These are phyloP conservation scores for Teunomyces barrocoloradensis DNA, from an alignment of 805 yeast species.

Conservation along the genomic window DNA sequence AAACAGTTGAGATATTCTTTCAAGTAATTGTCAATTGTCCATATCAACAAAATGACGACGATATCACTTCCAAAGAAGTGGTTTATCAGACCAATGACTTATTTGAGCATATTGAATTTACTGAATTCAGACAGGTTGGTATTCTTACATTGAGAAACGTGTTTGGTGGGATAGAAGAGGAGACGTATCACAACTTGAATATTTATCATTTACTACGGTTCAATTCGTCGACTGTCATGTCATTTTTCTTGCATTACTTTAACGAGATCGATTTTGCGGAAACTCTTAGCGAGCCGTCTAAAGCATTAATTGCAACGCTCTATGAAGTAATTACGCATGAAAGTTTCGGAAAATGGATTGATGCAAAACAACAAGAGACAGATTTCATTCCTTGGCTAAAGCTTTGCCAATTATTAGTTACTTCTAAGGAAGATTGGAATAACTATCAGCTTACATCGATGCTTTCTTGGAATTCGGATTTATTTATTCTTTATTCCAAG, in stretches of 20 bases:
- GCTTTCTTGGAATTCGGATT: conserved; percentile 40
- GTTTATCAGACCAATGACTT: background rate
- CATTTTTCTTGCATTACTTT: conserved; percentile 5
- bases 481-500: conserved; percentile 19
- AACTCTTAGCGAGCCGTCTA: background rate
- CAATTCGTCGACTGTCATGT: conserved; percentile 1
- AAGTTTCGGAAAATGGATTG: conserved; percentile 12
- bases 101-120: background rate
- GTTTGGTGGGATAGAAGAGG: background rate
- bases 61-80: background rate
- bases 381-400: conserved; percentile 15
- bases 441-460: conserved; percentile 35
- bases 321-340: conserved; percentile 11
- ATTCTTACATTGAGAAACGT: background rate
- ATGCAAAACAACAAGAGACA: background rate
- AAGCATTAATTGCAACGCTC: conserved; percentile 3
- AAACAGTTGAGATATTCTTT: conserved; percentile 17
- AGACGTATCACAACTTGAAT: conserved; percentile 6
- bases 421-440: conserved; percentile 42
- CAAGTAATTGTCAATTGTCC: conserved; percentile 24
- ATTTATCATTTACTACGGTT: conserved; percentile 6
- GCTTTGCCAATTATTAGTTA: conserved; percentile 33
- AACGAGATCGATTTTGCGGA: conserved; percentile 6
- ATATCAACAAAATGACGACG: background rate
- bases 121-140: background rate